Evolutionary conservation across 495 filamentous ascomycete genomes (phyloP), one percentile per base, ranked within the genome.

Genomic region (Astrocystis sublimbata): DNA sequence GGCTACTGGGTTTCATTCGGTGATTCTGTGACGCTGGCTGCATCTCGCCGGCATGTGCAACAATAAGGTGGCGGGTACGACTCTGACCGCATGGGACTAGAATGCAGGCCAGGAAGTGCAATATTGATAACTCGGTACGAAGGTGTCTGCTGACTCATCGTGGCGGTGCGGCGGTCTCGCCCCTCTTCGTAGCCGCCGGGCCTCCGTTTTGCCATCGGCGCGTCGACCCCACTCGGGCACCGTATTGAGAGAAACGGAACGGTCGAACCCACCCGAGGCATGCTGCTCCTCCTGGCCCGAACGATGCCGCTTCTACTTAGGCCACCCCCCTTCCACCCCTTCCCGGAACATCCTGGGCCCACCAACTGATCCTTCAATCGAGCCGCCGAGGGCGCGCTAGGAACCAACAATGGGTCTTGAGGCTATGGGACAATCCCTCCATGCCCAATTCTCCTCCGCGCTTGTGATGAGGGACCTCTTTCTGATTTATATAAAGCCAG

Each of bases 181-280:
- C 33, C 33, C 33, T 36, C 33, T 13, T 36, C 33, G 33, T 36
- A 36, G 33, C 33, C 33, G 33, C 33, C 33, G 33, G 33, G 33
- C 33, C 33, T 36, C 6, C 33, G 33, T 46, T 46, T 46, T 46
- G 42, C 42, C 12, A 46, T 46, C 42, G 42, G 42, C 42, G 42
- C 42, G 13, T 46, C 15, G 15, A 46, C 42, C 19, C 42, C 42
- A 46, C 42, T 23, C 12, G 15, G 19, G 42, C 42, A 46, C 42
- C 42, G 42, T 46, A 46, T 46, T 46, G 42, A 46, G 42, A 23
- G 19, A 46, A 46, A n/a, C 42, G 42, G 42, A 46, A 46, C 42
- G 33, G 33, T 36, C 33, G 33, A 36, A 36, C 33, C 33, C 33
- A n/a, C n/a, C 33, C 42, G 42, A n/a, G 42, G 5, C 19, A 46